Evolutionary conservation across 495 filamentous ascomycete species (phyloP), one percentile per base, ranked within the genome.

Genomic region (Penicillium roqueforti): DNA sequence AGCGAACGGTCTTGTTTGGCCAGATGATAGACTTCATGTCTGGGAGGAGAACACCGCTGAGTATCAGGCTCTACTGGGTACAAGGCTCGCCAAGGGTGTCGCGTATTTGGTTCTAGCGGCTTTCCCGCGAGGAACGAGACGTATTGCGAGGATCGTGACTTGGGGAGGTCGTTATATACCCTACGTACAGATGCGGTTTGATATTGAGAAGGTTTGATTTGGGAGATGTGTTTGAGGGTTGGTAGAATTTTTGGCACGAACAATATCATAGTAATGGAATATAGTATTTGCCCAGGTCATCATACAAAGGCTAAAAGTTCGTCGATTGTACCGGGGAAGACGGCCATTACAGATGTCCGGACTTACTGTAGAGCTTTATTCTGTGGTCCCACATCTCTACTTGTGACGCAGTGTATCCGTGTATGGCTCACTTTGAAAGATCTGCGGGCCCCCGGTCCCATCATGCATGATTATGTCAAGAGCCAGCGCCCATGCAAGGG

Each of bases 391-490:
- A n/a, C n/a, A n/a, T n/a, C n/a, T n/a, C n/a, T n/a, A n/a, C n/a
- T n/a, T n/a, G n/a, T n/a, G n/a, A n/a, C n/a, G n/a, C n/a, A n/a
- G n/a, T n/a, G n/a, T n/a, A n/a, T n/a, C n/a, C n/a, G n/a, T n/a
- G n/a, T n/a, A n/a, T n/a, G n/a, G n/a, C n/a, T n/a, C n/a, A n/a
- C n/a, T n/a, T n/a, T n/a, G n/a, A n/a, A n/a, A n/a, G n/a, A n/a
- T n/a, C n/a, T n/a, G n/a, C n/a, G n/a, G n/a, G n/a, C n/a, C n/a
- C n/a, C n/a, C n/a, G n/a, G n/a, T n/a, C n/a, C 76, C 72, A 13
- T 47, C 53, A 63, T 77, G 61, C n/a, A 20, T 55, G 44, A 79
- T 56, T 13, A 75, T 76, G 57, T 80, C 75, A 11, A 71, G 53
- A 1, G 65, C 63, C 43, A 81, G 57, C 10, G 71, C 71, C 59